Conservation (phyloP, 441 rosid genomes). For the Lepidium campestre region DNA sequence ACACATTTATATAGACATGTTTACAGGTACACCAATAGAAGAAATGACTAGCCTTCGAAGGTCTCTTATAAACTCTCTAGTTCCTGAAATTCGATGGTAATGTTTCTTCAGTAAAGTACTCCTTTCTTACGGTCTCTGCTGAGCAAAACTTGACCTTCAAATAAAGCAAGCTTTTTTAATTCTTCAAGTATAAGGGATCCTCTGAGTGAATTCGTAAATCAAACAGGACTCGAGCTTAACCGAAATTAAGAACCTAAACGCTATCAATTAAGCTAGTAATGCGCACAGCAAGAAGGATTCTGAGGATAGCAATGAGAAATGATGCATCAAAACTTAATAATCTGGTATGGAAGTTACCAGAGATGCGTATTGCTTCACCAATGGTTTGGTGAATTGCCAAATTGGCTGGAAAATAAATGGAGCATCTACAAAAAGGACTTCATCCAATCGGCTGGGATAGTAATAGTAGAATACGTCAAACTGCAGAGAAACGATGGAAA, state of each 20-base stretch:
- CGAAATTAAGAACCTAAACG: not conserved
- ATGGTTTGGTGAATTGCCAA: slow-evolving; percentile 82
- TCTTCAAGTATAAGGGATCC: not conserved
- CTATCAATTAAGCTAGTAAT: not conserved
- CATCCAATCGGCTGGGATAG: slow-evolving; percentile 81
- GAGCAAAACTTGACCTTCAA: slow-evolving; percentile 82
- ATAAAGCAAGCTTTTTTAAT: slow-evolving; percentile 1
- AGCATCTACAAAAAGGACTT: slow-evolving; percentile 91
- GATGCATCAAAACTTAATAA: not conserved
- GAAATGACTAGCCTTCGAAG: not conserved
- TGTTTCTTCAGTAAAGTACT: slow-evolving; percentile 79
- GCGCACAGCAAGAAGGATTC: not conserved
- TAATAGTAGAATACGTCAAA: slow-evolving; percentile 86
- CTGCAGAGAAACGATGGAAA: slow-evolving; percentile 38
- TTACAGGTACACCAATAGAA: not conserved
- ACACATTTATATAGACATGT: not conserved
- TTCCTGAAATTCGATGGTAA: slow-evolving; percentile 53
- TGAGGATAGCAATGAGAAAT: not conserved
- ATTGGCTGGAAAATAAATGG: slow-evolving; percentile 82
- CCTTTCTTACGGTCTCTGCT: slow-evolving; percentile 53
- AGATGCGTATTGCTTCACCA: slow-evolving; percentile 69
- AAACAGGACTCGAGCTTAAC: not conserved
- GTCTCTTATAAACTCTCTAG: slow-evolving; percentile 20
- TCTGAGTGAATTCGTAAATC: not conserved
- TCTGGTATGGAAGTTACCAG: slow-evolving; percentile 44